Evolutionary conservation across 371 early-diverging fungal species (phyloP), one percentile per base, ranked within the genome.

Genomic region (Capillidium heterosporum): DNA sequence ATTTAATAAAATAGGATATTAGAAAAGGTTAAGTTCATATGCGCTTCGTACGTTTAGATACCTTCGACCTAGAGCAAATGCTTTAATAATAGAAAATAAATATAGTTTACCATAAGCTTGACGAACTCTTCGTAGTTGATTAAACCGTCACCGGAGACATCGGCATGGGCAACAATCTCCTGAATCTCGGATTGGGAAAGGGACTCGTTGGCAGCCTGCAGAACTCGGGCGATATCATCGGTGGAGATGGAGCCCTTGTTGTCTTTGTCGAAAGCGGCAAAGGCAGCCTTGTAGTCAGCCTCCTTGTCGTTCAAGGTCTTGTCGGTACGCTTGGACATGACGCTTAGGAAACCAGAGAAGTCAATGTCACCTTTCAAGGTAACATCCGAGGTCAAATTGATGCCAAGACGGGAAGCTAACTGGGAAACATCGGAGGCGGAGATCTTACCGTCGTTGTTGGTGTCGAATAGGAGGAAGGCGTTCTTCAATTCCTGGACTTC

Each of bases 111-210:
- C 56, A 56, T 56, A 39, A 52, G 60, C 32, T 56, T 56, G 21
- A 52, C 53, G 41, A 35, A 56, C 24, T 60, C 50, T 44, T 60
- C 48, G 26, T 48, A 57, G 57, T 48, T 49, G 24, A 57, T 42
- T 27, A 26, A 7, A 26, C 42, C 42, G 32, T 40, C 41, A 44
- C 56, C 56, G 42, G 41, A 40, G 13, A 56, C 56, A 56, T 56
- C 56, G 28, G 56, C 56, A 26, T 56, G n/a, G 31, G 43, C 46
- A 27, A 56, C 32, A 42, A 56, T 56, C 29, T 56, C 56, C 11
- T 46, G 31, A 32, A 56, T 56, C 19, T 56, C 56, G 56, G 44
- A 13, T 23, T 13, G 29, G 19, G 56, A 42, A 17, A 56, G 28
- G 1, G 19, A 19, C 26, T 56, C 56, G 23, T 56, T 56, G 11